A percentile compares a stretch with the other conserved stretches of the same genome.
Evolutionary conservation across 441 rosid genomes (phyloP).

Genomic region (Gossypium schwendimanii): DNA sequence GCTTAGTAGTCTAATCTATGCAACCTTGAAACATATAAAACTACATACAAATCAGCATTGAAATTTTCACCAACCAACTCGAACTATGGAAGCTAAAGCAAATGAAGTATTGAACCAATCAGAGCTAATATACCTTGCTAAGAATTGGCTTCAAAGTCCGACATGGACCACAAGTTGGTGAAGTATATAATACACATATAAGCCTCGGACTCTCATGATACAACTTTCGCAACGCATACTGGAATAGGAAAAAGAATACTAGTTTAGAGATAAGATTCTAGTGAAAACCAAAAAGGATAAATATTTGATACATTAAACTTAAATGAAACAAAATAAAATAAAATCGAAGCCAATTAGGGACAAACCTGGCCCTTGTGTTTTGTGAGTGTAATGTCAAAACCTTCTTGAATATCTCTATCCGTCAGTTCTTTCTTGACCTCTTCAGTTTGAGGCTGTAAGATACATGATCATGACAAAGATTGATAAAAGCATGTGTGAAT

Average conservation of each 20-base stretch:
- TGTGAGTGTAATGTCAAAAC: conserved; percentile 72
- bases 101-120: neutral
- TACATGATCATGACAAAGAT: conserved; percentile 16
- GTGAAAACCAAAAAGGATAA: neutral
- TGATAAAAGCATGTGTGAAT: conserved; percentile 1
- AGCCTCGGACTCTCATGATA: conserved; percentile 96
- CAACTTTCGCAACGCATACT: conserved; percentile 90
- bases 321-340: conserved; percentile 1
- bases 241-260: conserved; percentile 15
- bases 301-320: neutral
- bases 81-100: neutral
- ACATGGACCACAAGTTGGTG: conserved; percentile 98
- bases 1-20: neutral
- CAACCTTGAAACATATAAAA: neutral
- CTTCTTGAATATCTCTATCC: conserved; percentile 73
- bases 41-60: neutral
- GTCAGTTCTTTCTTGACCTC: conserved; percentile 80
- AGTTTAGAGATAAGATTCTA: conserved; percentile 4
- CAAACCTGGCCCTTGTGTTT: conserved; percentile 85
- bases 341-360: conserved; percentile 3
- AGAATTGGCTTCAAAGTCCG: conserved; percentile 95
- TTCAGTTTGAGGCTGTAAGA: conserved; percentile 71
- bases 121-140: conserved; percentile 51
- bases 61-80: neutral
- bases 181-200: conserved; percentile 71